Base-by-base conservation (phyloP, 2,329 filamentous ascomycete species). In the Colletotrichum sp. region DNA sequence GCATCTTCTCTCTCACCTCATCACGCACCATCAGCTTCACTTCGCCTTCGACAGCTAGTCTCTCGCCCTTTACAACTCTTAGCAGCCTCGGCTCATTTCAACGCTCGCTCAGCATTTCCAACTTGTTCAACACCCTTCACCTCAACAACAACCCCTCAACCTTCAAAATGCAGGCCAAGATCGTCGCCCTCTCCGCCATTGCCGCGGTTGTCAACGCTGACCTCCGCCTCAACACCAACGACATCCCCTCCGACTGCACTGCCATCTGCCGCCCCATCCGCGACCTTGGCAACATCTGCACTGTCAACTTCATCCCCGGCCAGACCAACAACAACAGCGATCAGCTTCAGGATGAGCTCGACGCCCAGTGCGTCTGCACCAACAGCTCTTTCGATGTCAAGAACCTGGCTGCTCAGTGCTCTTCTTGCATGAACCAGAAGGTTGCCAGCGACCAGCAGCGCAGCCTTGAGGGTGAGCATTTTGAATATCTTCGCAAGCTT, bases 401-500 rank as follows among this genome's bases (percentile, higher is more conserved):
- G 70, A 74, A 36, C 65, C 36, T 76, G 44, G 74, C 70, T 28
- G 64, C 70, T 65, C 70, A 76, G 74, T 87, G 85, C 76, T 81
- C 82, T 67, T 82, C 81, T 70, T 87, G 85, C 76, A 83, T 87
- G 76, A 79, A 79, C 39, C 82, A 86, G 80, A 83, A 83, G 74
- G 65, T 72, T 63, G 68, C 68, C 57, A 62, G 63, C 67, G 76
- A 75, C 68, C 72, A 78, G 74, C 74, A 76, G 74, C 74, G 74
- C 24, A 76, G 74, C 70, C 74, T 76, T 34, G 74, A 76, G 70
- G 74, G 74, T 76, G 44, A n/a, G 69, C 26, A 12, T n/a, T 10
- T 5, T 10, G 8, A 30, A 4, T 10, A 18, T 21, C 8, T 67
- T 24, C 13, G 9, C 9, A 24, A 15, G 12, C 21, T 36, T 26